These are phyloP conservation scores for Cryphonectria naterciae DNA, from an alignment of 2,329 filamentous ascomycete species.

Conservation along the genomic window DNA sequence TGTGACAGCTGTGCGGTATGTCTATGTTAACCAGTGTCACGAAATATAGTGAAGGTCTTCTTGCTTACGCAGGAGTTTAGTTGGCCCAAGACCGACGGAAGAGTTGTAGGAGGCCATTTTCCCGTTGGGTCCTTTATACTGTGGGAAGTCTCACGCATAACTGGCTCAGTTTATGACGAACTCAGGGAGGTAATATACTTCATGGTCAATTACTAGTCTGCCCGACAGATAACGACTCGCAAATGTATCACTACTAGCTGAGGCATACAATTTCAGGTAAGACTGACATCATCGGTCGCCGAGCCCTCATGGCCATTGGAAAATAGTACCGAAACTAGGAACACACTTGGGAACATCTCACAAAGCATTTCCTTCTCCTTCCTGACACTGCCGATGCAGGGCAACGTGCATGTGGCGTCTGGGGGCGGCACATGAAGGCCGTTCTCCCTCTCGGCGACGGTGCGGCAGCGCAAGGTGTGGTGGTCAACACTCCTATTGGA, in stretches of 20 bases:
- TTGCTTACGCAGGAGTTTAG: constrained; percentile 7
- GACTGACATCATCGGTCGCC: constrained; percentile 2
- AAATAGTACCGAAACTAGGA: background rate
- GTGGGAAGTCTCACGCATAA: background rate
- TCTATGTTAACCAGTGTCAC: background rate
- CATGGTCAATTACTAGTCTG: background rate
- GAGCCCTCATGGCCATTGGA: background rate
- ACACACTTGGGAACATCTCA: background rate
- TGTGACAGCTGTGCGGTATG: constrained; percentile 35
- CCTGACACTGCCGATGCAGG: background rate
- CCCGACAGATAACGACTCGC: too few relatives aligned
- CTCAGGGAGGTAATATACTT: background rate
- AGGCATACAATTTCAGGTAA: background rate
- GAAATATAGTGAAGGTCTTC: too few relatives aligned
- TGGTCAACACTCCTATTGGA: background rate
- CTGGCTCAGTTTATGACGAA: background rate
- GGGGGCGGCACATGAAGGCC: background rate
- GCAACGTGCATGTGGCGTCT: background rate
- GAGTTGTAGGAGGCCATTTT: constrained; percentile 10
- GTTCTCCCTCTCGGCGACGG: background rate
- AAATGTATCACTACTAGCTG: background rate
- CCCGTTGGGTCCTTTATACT: background rate
- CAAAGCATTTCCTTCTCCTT: background rate
- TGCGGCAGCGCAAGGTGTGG: background rate
- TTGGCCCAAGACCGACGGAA: background rate